Base-by-base conservation (phyloP, 1,284 basidiomycete species). In the Apiotrichum mycotoxinovorans region DNA sequence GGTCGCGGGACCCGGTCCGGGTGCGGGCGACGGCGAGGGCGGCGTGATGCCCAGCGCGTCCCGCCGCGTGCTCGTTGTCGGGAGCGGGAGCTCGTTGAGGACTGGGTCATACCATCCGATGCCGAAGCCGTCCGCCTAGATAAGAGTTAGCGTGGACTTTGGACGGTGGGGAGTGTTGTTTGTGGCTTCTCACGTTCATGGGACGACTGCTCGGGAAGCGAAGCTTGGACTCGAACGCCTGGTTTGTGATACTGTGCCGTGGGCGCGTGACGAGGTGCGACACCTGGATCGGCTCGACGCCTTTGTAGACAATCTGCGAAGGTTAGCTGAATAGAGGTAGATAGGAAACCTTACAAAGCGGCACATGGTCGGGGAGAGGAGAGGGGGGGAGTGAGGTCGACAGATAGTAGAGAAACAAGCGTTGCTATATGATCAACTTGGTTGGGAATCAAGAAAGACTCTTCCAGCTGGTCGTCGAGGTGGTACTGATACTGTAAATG, bases 211-310 rank as follows among this genome's bases (percentile, higher is more conserved):
- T 82, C 66, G 92, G 89, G 58, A 96, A 78, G 20, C 93, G 84
- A 33, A 96, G 80, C 22, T 91, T 83, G 37, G 89, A 91, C 78
- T 95, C 92, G 69, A 92, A 93, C 0, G 93, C 91, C 72, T 96
- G 92, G 74, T 94, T 94, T 73, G 92, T 92, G 79, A 98, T 97
- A 15, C 89, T 93, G 79, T 98, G 94, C 54, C 88, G 88, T 44
- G 94, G 94, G 44, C 89, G 82, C 44, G 89, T 97, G 63, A 97
- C 83, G 33, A 97, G 83, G 81, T 94, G 91, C 26, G 87, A 89
- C 47, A 94, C 80, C 68, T 90, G 87, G 51, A 93, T 90, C 3
- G 91, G 89, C 58, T 87, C 86, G 15, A 87, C 87, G 67, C 91
- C 90, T 76, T 93, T 93, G 82, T 92, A 93, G 47, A 94, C 73